Base-by-base conservation (phyloP, 768 basidiomycete genomes). In the Epithele typhae region DNA sequence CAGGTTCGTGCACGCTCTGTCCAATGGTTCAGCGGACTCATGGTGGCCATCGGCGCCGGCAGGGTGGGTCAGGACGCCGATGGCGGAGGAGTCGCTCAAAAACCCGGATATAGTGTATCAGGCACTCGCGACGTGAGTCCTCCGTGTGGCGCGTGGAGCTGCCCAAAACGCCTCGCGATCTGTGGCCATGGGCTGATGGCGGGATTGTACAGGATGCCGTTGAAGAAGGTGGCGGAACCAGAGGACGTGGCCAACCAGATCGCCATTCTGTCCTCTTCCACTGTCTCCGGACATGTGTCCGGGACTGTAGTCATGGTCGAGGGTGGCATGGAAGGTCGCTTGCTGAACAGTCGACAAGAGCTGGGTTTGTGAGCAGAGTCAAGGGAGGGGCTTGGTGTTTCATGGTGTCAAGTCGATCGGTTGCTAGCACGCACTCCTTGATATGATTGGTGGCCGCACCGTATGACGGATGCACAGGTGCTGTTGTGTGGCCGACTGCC, bases 321-420 rank as follows among this genome's bases (percentile, higher is more conserved):
- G 37, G 87, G 86, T 2, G 87, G 87, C 3, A 87, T 87, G 86
- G 87, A 89, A 72, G 87, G 87, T n/a, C 64, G 71, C 9, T 43
- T 79, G 25, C 57, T 77, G 49, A 77, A 78, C 52, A 61, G 50
- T 24, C 64, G 61, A 12, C 66, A 70, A 22, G 73, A 75, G 48
- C 25, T 64, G 12, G 51, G 48, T 2, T 35, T 57, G 32, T 58
- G 38, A 49, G 27, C 14, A 14, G 27, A 30, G 27, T 14, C 8
- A 30, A 30, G 27, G 27, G 15, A 43, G 27, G 17, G 38, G 38
- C 9, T 9, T 10, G 38, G 23, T 40, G 10, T 5, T 37, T 37
- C 17, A 37, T 9, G 19, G 23, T 18, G 37, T 37, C 18, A 17
- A 8, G 8, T 36, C 8, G 27, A 30, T 30, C 14, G 27, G 27